Percentiles rank a stretch among this genome's conserved stretches.
phyloP scores from a whole-genome alignment of 2,329 filamentous ascomycete genomes.

The Esteya vermicola region DNA sequence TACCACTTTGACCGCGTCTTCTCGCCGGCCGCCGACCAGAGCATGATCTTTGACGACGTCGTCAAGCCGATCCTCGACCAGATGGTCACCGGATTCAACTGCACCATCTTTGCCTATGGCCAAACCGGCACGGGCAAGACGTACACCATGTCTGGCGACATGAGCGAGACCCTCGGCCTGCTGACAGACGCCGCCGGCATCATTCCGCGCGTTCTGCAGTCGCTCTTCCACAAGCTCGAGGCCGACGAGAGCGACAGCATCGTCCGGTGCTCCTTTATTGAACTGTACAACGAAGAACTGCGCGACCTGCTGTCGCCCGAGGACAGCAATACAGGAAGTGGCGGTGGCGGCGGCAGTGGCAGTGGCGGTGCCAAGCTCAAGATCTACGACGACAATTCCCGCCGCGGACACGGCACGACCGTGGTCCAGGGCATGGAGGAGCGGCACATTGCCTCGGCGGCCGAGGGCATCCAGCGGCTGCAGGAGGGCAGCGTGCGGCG shows the following conservation, averaged over 20 bases:
- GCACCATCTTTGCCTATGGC: conserved; percentile 96
- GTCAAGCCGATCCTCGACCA: conserved; percentile 86
- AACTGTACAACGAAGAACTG: conserved; percentile 95
- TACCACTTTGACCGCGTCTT: conserved; percentile 98
- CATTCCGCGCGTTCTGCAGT: conserved; percentile 78
- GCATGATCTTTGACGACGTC: conserved; percentile 88
- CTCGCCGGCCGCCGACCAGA: conserved; percentile 85
- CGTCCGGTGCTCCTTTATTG: conserved; percentile 97
- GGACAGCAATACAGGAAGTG: too few species aligned
- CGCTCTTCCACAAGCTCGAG: conserved; percentile 75
- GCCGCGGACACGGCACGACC: conserved; percentile 72
- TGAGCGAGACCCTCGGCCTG: conserved; percentile 73
- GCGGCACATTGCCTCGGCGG: conserved; percentile 73
- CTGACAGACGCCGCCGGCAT: conserved; percentile 88
- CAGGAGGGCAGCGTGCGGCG: conserved; percentile 83
- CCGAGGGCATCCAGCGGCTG: conserved; percentile 75
- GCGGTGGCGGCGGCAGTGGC: conserved; percentile 36
- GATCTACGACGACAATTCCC: conserved; percentile 83
- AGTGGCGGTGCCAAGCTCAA: conserved; percentile 54
- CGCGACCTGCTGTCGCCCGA: conserved; percentile 76
- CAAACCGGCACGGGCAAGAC: conserved; percentile 98
- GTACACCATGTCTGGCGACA: conserved; percentile 98
- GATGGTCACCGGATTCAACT: conserved; percentile 93
- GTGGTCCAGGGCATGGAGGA: conserved; percentile 98
- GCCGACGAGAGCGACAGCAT: conserved; percentile 66